Conservation (phyloP, 129 eudicot genomes). For the sunflower (Helianthus annuus) region DNA sequence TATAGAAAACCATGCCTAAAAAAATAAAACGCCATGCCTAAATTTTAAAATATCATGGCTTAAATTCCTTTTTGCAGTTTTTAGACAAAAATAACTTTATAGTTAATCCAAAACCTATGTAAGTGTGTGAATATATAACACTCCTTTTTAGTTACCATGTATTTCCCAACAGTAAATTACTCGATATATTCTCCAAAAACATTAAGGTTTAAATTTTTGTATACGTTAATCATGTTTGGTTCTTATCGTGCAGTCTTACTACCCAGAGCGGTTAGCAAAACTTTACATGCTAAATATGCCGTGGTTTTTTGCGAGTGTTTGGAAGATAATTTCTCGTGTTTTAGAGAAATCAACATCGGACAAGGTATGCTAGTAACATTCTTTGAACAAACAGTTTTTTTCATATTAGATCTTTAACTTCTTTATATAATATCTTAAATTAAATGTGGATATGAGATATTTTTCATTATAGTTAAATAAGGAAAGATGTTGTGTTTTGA, state of each 20-base stretch:
- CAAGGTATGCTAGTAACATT: constrained; percentile 37
- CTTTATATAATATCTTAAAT: no score
- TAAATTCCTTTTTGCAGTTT: no score
- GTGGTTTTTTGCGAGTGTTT: constrained; percentile 50
- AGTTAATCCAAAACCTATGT: no score
- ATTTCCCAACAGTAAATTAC: background rate
- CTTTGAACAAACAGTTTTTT: background rate
- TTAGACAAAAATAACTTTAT: no score
- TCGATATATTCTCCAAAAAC: no score
- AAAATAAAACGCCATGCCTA: no score
- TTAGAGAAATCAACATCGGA: constrained; percentile 58
- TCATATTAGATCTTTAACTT: background rate
- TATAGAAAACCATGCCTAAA: no score
- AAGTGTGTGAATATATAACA: no score
- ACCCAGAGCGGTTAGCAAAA: constrained; percentile 60
- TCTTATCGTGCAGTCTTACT: constrained; percentile 47
- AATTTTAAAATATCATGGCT: no score
- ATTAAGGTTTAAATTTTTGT: background rate
- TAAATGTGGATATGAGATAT: no score
- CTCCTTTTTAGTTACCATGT: no score
- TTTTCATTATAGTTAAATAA: no score
- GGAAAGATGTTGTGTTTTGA: background rate
- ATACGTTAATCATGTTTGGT: background rate
- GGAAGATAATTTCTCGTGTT: constrained; percentile 55
- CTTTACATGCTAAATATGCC: constrained; percentile 56